A percentile compares a stretch with the other conserved stretches of the same genome.
These are phyloP conservation scores for Stereocaulon alpinum DNA, from an alignment of 495 filamentous ascomycete species.

Conservation along the genomic window DNA sequence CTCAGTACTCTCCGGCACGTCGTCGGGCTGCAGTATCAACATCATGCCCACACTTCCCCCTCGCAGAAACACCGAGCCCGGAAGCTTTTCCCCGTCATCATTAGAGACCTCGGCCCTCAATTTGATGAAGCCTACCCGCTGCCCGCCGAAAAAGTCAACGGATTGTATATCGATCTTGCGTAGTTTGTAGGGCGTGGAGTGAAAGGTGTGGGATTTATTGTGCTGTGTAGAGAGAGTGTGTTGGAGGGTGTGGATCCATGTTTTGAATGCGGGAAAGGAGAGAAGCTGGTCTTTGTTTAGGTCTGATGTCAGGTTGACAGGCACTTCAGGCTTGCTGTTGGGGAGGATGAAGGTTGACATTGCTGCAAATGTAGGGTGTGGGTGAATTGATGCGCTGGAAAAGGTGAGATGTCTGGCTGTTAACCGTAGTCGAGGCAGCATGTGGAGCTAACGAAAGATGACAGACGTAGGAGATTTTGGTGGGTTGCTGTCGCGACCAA, in stretches of 20 bases:
- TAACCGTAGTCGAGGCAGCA: slow-evolving; percentile 19
- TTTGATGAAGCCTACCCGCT: slow-evolving; percentile 68
- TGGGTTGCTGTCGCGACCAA: too few relatives aligned
- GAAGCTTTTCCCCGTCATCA: slow-evolving; percentile 50
- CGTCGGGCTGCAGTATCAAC: slow-evolving; percentile 63
- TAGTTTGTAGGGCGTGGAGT: slow-evolving; percentile 58
- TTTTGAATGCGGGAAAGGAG: slow-evolving; percentile 58
- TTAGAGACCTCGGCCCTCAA: slow-evolving; percentile 58
- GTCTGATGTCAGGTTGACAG: slow-evolving; percentile 46
- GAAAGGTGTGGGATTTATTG: slow-evolving; percentile 55
- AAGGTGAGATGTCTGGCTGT: slow-evolving; percentile 9
- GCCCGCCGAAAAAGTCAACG: slow-evolving; percentile 58
- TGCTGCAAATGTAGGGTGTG: background rate
- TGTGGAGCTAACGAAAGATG: background rate
- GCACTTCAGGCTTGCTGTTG: slow-evolving; percentile 30
- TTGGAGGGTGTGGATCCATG: slow-evolving; percentile 61
- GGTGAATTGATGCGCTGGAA: background rate
- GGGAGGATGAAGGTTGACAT: slow-evolving; percentile 43
- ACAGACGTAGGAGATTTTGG: too few relatives aligned
- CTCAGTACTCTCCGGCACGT: slow-evolving; percentile 37
- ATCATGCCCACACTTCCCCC: slow-evolving; percentile 13
- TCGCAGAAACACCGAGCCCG: slow-evolving; percentile 63
- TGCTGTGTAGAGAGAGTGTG: slow-evolving; percentile 54
- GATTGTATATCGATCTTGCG: slow-evolving; percentile 61
- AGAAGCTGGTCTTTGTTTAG: slow-evolving; percentile 55